Base-by-base conservation (phyloP, 2,329 filamentous ascomycete species). In the Talaromyces sp. region DNA sequence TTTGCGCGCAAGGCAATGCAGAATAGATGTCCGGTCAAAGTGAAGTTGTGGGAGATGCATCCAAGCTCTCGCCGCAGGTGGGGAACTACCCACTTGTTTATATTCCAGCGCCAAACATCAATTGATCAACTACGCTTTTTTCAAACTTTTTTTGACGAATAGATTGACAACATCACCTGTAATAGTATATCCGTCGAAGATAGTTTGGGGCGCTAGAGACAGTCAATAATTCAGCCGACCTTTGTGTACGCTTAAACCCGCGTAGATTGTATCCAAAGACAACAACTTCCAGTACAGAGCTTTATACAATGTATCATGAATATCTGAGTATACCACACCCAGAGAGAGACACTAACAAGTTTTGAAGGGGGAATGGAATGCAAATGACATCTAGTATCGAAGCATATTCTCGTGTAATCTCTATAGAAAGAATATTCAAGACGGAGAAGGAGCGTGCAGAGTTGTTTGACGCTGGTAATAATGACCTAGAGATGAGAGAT, bases 31-130 rank as follows among this genome's bases (percentile, higher is more conserved):
- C 54, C 0, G 22, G 19, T 19, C 47, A 45, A 47, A 33, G 9
- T 50, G 59, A 61, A 52, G 33, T 61, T 61, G 59, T 61, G 59
- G 59, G 59, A 52, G 50, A 37, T 14, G 24, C 57, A 52, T 31
- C 33, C 24, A 52, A 61, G 59, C 59, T 61, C 52, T 56, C 33
- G 33, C 59, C 60, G 60, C 47, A 35, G 27, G 60, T 62, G 60
- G 60, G 47, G 47, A 62, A 54, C n/a, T 35, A 19, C 52, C 52
- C 52, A 56, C 52, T 37, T 56, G 31, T 52, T 37, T 54, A 37
- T 37, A 37, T n/a, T 39, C 27, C 27, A 33, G 9, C 48, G 13
- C 14, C n/a, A 33, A 52, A 31, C 10, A 13, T 14, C 13, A 37
- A 11, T 37, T 13, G 13, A 37, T 14, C 45, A 24, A 48, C 11